Conservation (phyloP, 2,329 filamentous ascomycete genomes). For the Scorias spongiosa region DNA sequence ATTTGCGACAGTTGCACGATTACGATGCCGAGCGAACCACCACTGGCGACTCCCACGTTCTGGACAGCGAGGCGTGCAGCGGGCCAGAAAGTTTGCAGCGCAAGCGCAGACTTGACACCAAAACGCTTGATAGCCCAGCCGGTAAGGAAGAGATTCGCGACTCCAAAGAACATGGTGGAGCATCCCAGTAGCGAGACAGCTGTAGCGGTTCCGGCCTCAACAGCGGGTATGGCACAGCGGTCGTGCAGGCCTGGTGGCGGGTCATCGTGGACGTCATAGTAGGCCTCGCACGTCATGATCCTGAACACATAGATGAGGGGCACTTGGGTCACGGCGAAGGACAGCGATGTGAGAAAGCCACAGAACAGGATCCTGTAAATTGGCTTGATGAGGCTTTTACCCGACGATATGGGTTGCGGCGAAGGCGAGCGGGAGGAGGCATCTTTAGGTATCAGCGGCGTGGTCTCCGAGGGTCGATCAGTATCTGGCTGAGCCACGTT, state of each 20-base stretch:
- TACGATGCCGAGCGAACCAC: conserved; percentile 46
- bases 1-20: conserved; percentile 54
- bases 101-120: conserved; percentile 47
- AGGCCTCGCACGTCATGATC: conserved; percentile 56
- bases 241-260: conserved; percentile 31
- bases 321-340: conserved; percentile 36
- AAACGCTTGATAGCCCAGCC: conserved; percentile 52
- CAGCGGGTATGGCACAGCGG: conserved; percentile 44
- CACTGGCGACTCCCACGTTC: conserved; percentile 47
- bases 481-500: no score
- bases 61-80: conserved; percentile 49
- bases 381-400: not conserved
- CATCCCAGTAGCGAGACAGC: conserved; percentile 51
- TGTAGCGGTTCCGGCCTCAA: conserved; percentile 48
- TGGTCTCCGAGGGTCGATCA: not conserved
- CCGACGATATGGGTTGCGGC: not conserved
- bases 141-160: conserved; percentile 51
- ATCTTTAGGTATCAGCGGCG: not conserved
- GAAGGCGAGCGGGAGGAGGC: not conserved
- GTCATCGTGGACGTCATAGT: conserved; percentile 41
- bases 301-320: conserved; percentile 50
- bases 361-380: conserved; percentile 38
- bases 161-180: conserved; percentile 52
- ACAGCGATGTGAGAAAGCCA: conserved; percentile 43
- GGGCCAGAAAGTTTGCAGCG: conserved; percentile 49